Evolutionary conservation across 2,329 filamentous ascomycete genomes (phyloP).

Genomic region (Xylaria sp.): DNA sequence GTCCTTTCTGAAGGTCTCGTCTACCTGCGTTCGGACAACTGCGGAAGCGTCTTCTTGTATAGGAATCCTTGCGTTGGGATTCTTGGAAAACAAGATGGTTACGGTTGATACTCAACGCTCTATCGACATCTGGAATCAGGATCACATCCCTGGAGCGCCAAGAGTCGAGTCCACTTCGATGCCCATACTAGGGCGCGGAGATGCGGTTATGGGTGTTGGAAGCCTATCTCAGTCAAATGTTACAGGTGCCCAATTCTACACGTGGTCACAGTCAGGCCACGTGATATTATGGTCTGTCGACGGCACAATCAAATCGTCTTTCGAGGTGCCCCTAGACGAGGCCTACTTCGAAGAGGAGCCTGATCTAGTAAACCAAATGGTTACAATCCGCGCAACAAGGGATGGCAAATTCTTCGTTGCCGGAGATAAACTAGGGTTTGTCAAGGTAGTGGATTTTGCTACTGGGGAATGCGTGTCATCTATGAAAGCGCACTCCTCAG

Average conservation of each 20-base stretch:
- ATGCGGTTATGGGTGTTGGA: slow-evolving; percentile 78
- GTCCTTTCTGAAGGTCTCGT: slow-evolving; percentile 57
- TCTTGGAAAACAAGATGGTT: slow-evolving; percentile 72
- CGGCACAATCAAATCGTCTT: slow-evolving; percentile 72
- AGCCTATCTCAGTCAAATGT: slow-evolving; percentile 69
- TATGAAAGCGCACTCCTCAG: slow-evolving; percentile 85
- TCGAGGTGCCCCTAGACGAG: slow-evolving; percentile 77
- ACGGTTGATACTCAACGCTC: slow-evolving; percentile 80
- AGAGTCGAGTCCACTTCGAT: slow-evolving; percentile 55
- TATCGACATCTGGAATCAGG: slow-evolving; percentile 72
- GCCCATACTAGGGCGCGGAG: slow-evolving; percentile 70
- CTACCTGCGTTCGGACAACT: slow-evolving; percentile 53
- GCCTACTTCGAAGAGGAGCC: slow-evolving; percentile 59
- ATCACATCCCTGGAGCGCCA: slow-evolving; percentile 55
- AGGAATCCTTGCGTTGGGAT: slow-evolving; percentile 74
- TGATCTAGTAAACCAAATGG: slow-evolving; percentile 67
- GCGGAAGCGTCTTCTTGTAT: slow-evolving; percentile 50
- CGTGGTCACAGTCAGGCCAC: slow-evolving; percentile 84
- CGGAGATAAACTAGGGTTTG: slow-evolving; percentile 86
- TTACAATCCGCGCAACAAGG: slow-evolving; percentile 67
- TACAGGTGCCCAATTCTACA: slow-evolving; percentile 79
- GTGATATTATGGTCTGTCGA: slow-evolving; percentile 84
- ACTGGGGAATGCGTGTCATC: slow-evolving; percentile 72
- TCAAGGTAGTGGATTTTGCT: slow-evolving; percentile 74
- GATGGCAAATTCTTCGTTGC: slow-evolving; percentile 76